Conservation (phyloP, 371 early-diverging fungal species). For the Chytridiales sp. region DNA sequence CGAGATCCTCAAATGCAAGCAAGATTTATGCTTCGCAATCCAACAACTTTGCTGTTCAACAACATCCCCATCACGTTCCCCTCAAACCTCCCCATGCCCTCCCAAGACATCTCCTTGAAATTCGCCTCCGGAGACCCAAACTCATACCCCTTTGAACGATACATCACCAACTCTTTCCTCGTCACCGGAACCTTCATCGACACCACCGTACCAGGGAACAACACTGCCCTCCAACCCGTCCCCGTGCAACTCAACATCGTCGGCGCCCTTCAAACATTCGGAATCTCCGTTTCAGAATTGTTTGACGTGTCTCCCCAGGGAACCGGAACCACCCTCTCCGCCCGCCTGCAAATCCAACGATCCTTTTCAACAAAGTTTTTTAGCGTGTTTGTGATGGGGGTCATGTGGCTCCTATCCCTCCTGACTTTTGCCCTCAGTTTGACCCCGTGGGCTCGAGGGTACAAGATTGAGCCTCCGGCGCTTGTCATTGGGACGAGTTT, state of each 20-base stretch:
- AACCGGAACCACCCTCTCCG: neutral
- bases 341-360: constrained; percentile 10
- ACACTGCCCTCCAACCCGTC: constrained; percentile 4
- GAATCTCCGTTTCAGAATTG: constrained; percentile 7
- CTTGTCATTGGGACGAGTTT: constrained; percentile 28
- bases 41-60: constrained; percentile 1
- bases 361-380: constrained; percentile 29
- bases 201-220: neutral
- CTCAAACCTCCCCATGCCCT: constrained; percentile 15
- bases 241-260: constrained; percentile 11
- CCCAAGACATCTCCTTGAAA: constrained; percentile 10
- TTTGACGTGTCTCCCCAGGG: neutral
- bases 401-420: constrained; percentile 38
- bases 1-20: too few species aligned
- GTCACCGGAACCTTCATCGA: constrained; percentile 14
- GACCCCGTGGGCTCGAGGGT: constrained; percentile 30
- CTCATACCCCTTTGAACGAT: constrained; percentile 36
- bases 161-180: constrained; percentile 12
- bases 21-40: constrained; percentile 3
- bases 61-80: neutral
- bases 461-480: constrained; percentile 41
- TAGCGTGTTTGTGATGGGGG: constrained; percentile 26
- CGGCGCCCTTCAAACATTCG: constrained; percentile 16
- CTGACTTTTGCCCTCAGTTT: constrained; percentile 24
- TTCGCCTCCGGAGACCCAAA: constrained; percentile 23